Conservation (phyloP, 768 basidiomycete genomes). For the Tricholoma bakamatsutake region DNA sequence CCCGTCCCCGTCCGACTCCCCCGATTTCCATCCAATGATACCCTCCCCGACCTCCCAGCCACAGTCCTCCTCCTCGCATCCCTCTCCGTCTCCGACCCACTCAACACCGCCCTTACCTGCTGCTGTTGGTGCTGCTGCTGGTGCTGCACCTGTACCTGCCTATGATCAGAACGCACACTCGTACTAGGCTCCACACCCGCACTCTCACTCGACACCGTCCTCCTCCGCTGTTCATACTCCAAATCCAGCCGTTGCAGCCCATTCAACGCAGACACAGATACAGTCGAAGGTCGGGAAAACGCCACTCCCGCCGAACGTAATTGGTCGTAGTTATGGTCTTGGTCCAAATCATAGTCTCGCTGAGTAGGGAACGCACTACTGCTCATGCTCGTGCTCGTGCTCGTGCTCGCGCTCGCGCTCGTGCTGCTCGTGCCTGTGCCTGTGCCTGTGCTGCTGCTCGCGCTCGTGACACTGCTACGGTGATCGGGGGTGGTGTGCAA, state of each 20-base stretch:
- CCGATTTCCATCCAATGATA: slow-evolving; percentile 38
- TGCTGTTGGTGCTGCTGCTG: slow-evolving; percentile 7
- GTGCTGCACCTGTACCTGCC: slow-evolving; percentile 11
- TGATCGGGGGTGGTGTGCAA: slow-evolving; percentile 23
- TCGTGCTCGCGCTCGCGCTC: too few relatives aligned
- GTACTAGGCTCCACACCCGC: slow-evolving; percentile 16
- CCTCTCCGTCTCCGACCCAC: slow-evolving; percentile 43
- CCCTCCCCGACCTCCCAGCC: slow-evolving; percentile 30
- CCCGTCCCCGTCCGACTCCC: slow-evolving; percentile 18
- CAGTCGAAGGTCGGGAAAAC: slow-evolving; percentile 58
- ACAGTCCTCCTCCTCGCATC: slow-evolving; percentile 37
- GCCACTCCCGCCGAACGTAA: slow-evolving; percentile 45
- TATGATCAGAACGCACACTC: slow-evolving; percentile 9
- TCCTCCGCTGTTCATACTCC: slow-evolving; percentile 26
- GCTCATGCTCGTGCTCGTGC: too few relatives aligned
- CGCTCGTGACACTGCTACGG: too few relatives aligned
- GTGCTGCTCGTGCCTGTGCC: too few relatives aligned
- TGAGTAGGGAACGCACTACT: too few relatives aligned
- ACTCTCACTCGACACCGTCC: slow-evolving; percentile 23
- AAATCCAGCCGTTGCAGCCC: slow-evolving; percentile 51
- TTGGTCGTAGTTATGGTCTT: slow-evolving; percentile 34
- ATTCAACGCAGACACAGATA: slow-evolving; percentile 45
- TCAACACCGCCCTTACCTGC: slow-evolving; percentile 14
- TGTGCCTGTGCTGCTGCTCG: too few relatives aligned
- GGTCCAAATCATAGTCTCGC: slow-evolving; percentile 21